These are phyloP conservation scores for Calonectria hawksworthii DNA, from an alignment of 2,329 filamentous ascomycete genomes.

Conservation along the genomic window DNA sequence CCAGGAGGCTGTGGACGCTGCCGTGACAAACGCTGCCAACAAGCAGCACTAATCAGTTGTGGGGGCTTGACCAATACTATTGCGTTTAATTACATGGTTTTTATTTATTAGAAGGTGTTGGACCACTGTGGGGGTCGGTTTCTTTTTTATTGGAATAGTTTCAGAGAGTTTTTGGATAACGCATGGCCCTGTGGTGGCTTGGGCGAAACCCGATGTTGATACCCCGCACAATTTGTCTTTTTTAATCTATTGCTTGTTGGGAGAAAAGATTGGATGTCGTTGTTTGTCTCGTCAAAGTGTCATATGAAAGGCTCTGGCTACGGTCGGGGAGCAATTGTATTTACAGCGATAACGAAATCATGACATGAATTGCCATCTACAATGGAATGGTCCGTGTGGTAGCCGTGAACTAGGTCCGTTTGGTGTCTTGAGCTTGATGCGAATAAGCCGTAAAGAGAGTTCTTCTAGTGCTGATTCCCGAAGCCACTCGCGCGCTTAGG, in stretches of 20 bases:
- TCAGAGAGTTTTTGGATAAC: slow-evolving; percentile 3
- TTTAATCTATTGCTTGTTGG: slow-evolving; percentile 19
- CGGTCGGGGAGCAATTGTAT: background rate
- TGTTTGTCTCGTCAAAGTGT: background rate
- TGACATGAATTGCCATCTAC: slow-evolving; percentile 7
- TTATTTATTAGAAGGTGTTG: background rate
- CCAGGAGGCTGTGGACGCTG: slow-evolving; percentile 62
- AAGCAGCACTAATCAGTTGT: slow-evolving; percentile 42
- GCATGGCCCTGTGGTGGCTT: slow-evolving; percentile 4
- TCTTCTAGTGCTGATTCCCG: background rate
- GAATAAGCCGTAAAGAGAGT: background rate
- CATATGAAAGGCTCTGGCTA: background rate
- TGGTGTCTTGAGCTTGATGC: background rate
- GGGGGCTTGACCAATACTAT: background rate
- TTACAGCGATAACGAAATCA: slow-evolving; percentile 4
- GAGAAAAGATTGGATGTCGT: background rate
- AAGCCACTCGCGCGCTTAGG: background rate
- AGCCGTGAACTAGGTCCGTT: background rate
- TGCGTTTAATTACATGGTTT: background rate
- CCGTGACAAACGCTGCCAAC: slow-evolving; percentile 53
- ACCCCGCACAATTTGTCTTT: slow-evolving; percentile 9
- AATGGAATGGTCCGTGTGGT: background rate
- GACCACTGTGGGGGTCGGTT: slow-evolving; percentile 6
- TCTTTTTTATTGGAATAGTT: slow-evolving; percentile 1
- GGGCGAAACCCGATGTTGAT: slow-evolving; percentile 24